Conservation (phyloP, 1,284 basidiomycete species). For the Anthracocystis walkeri region DNA sequence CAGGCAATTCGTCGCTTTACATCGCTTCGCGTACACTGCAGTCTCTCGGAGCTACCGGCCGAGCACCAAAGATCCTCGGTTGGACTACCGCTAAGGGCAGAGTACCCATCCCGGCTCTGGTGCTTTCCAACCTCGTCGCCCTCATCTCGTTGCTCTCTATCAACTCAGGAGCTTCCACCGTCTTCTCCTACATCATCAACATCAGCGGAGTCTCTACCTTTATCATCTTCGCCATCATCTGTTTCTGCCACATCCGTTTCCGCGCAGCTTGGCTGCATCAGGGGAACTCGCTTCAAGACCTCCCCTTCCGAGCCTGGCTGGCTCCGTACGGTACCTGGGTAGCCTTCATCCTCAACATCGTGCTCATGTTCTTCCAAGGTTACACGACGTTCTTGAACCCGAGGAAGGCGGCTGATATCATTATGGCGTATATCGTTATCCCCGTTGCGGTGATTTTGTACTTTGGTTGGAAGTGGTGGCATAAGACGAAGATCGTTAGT, state of each 20-base stretch:
- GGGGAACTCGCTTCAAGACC: conserved; percentile 35
- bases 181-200: conserved; percentile 53
- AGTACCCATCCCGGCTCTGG: conserved; percentile 52
- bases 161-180: conserved; percentile 33
- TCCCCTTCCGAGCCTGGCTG: conserved; percentile 45
- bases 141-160: conserved; percentile 50
- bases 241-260: conserved; percentile 53
- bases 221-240: conserved; percentile 52
- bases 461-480: conserved; percentile 73
- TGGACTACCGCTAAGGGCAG: conserved; percentile 34
- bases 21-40: conserved; percentile 55
- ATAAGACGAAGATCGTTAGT: conserved; percentile 69
- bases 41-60: conserved; percentile 45
- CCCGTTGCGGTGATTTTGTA: conserved; percentile 82
- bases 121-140: conserved; percentile 44
- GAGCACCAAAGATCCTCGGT: conserved; percentile 48
- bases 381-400: conserved; percentile 46
- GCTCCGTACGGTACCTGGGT: conserved; percentile 41
- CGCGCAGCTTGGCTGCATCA: conserved; percentile 48
- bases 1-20: conserved; percentile 57
- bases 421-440: conserved; percentile 83
- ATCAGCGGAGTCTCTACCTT: conserved; percentile 50
- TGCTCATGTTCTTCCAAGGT: conserved; percentile 56
- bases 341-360: conserved; percentile 42
- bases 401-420: conserved; percentile 75